Base-by-base conservation (phyloP, 306 rosid genomes). In the Lagenaria siceraria region DNA sequence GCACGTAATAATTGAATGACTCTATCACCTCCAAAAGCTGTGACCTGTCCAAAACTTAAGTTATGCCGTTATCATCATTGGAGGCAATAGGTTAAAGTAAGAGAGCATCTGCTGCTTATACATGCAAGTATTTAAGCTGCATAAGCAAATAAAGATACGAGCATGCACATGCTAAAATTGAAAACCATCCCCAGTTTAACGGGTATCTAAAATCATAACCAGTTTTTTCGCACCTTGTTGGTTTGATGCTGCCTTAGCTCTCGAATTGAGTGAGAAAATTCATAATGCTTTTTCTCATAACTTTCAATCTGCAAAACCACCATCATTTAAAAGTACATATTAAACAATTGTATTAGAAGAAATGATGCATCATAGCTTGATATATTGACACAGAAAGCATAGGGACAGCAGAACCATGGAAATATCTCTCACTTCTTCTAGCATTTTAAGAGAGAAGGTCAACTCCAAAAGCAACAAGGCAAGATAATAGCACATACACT, bases 11-110 rank as follows among this genome's bases (percentile, higher is more conserved):
- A 80, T 73, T 78, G 46, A 59, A 87, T 76, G 74, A 92, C 97
- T 85, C 52, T 89, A 0, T 83, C 82, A 81, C 98, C 98, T 77
- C 97, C 98, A 83, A 92, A 95, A 79, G 87, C 97, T 27, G 87
- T 48, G 59, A 92, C 91, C 98, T 95, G 90, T 63, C 52, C 31
- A 64, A 77, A 59, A 60, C 42, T 27, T 27, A 25, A 76, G 35
- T 7, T 27, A 51, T 25, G 48, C 2, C 25, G 14, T 48, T 29
- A 38, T 13, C 62, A 36, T n/a, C 74, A 9, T 60, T 7, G 8
- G 43, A 15, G 59, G 66, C 21, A 60, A 42, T 29, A 35, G 49
- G 49, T 35, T 15, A 75, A 61, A 33, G 70, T 62, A 15, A 14
- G 40, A 76, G 48, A 53, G 24, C 11, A 6, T 56, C 36, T 31